Base-by-base conservation (phyloP, 2,329 filamentous ascomycete genomes). In the Cadophora sp. region DNA sequence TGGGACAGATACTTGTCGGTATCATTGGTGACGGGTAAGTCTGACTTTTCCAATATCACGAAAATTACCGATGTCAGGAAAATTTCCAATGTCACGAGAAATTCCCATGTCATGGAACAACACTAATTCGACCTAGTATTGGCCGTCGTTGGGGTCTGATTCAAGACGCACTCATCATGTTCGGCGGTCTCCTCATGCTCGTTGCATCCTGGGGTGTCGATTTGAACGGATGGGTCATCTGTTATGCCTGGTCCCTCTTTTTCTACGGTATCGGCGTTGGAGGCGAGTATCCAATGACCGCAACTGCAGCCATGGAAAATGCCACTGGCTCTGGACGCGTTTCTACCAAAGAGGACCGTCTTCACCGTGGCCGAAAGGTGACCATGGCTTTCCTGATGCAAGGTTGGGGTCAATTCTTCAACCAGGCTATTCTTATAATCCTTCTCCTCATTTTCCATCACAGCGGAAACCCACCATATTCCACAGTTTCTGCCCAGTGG, bases 321-420 rank as follows among this genome's bases (percentile, higher is more conserved):
- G 91, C 93, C 19, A 91, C 94, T 56, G 89, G 92, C n/a, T 83
- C 93, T 46, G 94, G 95, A 70, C 94, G 91, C 79, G 83, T 97
- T 64, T 97, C 95, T 7, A 97, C 94, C 68, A 91, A 91, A 71
- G 93, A 97, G 64, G 95, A 98, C 79, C 93, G 95, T 79, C 89
- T 98, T 64, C 95, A 98, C 83, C 93, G 95, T 81, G 95, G 95
- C 72, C 92, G 95, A 77, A 97, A 97, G 81, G 95, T 97, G 79
- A 97, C 94, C 73, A 93, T 91, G 80, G 94, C 95, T 68, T 98
- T 98, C 84, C 81, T 98, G 81, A 97, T 98, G 95, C 95, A 98
- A 81, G 95, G 95, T 65, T 98, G 95, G 95, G 95, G 95, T 73
- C 95, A 98, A 81, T 92, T 97, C 79, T 85, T 92, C 84, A 98